Percentiles rank a stretch among this genome's conserved stretches.
Conservation (phyloP, 148 eudicot genomes). For the Pouteria glomerata region DNA sequence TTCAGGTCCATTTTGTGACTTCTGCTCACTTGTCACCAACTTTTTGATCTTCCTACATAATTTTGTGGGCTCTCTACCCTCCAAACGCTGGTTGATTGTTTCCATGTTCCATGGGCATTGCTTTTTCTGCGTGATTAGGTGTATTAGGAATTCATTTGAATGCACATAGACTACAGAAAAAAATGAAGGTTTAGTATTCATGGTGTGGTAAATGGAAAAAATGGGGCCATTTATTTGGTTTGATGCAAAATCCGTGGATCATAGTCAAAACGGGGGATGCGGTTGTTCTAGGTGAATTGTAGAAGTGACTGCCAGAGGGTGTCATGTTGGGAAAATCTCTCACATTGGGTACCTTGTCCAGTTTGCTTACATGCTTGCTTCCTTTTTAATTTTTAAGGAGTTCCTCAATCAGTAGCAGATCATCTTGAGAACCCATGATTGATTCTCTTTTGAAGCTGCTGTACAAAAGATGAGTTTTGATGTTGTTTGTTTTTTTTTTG, state of each 20-base stretch:
- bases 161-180: not conserved
- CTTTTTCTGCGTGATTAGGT: not conserved
- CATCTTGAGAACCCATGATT: not conserved
- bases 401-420: not conserved
- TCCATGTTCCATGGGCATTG: not conserved
- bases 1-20: constrained; percentile 42
- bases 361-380: not conserved
- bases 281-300: not conserved
- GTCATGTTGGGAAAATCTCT: not conserved
- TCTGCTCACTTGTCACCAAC: not conserved
- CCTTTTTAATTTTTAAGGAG: no score
- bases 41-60: not conserved
- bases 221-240: no score
- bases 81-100: not conserved
- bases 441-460: not conserved
- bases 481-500: not conserved
- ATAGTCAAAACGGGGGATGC: not conserved
- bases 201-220: no score
- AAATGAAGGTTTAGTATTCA: no score
- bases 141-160: not conserved
- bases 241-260: not conserved
- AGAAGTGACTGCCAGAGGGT: not conserved
- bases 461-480: not conserved
- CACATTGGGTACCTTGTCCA: not conserved
- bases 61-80: not conserved